Base-by-base conservation (phyloP, 2,329 filamentous ascomycete genomes). In the Trichoderma sp. region DNA sequence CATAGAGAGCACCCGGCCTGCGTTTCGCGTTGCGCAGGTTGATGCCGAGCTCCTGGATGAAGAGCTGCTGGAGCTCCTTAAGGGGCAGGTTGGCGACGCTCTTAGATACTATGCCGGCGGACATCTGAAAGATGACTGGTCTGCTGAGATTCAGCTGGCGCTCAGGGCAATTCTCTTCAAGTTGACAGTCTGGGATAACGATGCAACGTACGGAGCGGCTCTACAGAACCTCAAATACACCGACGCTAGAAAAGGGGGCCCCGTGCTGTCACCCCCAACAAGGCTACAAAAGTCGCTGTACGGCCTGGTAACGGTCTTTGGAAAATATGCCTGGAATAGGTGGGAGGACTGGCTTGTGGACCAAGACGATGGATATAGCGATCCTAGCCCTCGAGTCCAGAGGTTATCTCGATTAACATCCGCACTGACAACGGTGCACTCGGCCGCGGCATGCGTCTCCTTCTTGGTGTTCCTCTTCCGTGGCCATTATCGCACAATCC, bases 1-100 rank as follows among this genome's bases (percentile, higher is more conserved):
- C 6, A 88, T 91, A 69, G 89, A 93, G 75, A 92, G 93, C 53
- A 94, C 92, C 27, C 84, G 89, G 17, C 94, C 95, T 5, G 90
- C 92, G 12, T 97, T 97, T 78, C 90, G 95, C 64, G 95, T 99
- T 32, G 93, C 94, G 32, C 95, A 99, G 80, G 92, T 98, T 52
- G 95, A 99, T 78, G 93, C 95, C 42, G 95, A 98, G 78, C 84
- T 99, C 59, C 85, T 99, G 19, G 95, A 99, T 78, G 93, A 97
- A 76, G 95, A 98, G 81, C 84, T 99, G 54, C 84, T 98, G 27
- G 87, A 88, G n/a, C 84, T 98, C 71, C 83, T 99, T 68, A 93
- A 92, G 76, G 88, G 86, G 6, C 94, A 99, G 79, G 92, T 95
- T 35, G 90, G 89, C 72, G 93, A 97, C 72, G 95, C 89, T 13